Base-by-base conservation (phyloP, 2,329 filamentous ascomycete genomes). In the Pseudogymnoascus sp. region DNA sequence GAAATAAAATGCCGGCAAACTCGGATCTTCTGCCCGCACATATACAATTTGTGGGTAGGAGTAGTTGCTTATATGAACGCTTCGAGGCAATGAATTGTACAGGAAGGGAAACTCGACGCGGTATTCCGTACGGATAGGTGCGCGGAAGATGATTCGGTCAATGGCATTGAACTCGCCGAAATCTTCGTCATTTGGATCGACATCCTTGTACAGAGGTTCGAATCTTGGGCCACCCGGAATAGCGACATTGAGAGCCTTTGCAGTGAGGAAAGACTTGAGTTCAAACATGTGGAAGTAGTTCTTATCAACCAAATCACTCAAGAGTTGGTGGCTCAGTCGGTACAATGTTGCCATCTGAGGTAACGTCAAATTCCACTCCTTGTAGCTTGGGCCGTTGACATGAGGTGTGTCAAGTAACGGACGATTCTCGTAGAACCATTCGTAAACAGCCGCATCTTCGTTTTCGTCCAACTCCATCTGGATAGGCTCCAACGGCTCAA, bases 151-250 rank as follows among this genome's bases (percentile, higher is more conserved):
- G 77, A 99, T 99, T 69, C 96, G 91, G 73, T 99, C 95, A 71
- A 99, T 99, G 36, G 95, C 95, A 73, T 99, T 99, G 82, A 99
- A 99, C 76, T 99, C 95, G 76, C 95, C 95, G 77, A 99, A 99
- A 73, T 99, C 95, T 75, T 99, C 95, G 69, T 97, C 93, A 71
- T 99, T 99, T 1, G 95, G 95, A 75, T 99, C 93, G 66, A 99
- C 93, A 71, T 99, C 95, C 77, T 99, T 99, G 81, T 97, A 99
- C 18, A 99, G 76, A 23, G 95, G 95, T 76, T 99, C 95, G 68
- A 99, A 99, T 31, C 95, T 87, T 66, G 95, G 95, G 8, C 95
- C 96, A 73, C 95, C 95, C n/a, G 95, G 95, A 63, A 99, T 91
- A 8, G 96, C 93, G 62, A 99, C 93, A 70, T 99, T 99, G 47